A percentile compares a stretch with the other conserved stretches of the same genome.
These are phyloP conservation scores for Calonectria multiphialidica DNA, from an alignment of 2,329 filamentous ascomycete genomes.

Conservation along the genomic window DNA sequence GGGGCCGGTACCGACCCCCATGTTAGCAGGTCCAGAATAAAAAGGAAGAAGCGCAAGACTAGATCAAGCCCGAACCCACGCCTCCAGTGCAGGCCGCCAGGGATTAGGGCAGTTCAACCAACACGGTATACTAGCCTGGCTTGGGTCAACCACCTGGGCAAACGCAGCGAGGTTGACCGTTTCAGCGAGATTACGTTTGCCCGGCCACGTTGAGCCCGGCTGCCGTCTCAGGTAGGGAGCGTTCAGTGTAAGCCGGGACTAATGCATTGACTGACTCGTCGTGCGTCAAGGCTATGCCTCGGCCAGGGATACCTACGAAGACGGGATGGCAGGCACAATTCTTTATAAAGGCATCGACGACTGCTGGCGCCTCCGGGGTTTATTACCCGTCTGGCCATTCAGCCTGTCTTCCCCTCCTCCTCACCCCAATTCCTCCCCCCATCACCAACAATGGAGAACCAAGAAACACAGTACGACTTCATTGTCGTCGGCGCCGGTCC, in stretches of 20 bases:
- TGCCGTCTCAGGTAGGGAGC: conserved; percentile 14
- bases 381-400: neutral
- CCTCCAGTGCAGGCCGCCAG: neutral
- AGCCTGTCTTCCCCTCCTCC: neutral
- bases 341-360: conserved; percentile 5
- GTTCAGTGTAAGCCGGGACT: conserved; percentile 10
- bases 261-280: conserved; percentile 20
- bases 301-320: neutral
- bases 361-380: neutral
- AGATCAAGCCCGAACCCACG: neutral
- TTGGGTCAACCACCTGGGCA: neutral
- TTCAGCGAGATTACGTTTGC: conserved; percentile 8
- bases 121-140: neutral
- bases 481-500: conserved; percentile 33
- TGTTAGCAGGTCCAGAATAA: neutral
- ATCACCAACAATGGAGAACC: neutral
- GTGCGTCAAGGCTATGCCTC: neutral
- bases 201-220: neutral
- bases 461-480: conserved; percentile 28
- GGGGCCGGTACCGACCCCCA: neutral
- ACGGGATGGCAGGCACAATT: neutral
- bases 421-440: neutral
- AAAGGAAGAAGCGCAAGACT: neutral
- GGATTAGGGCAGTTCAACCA: neutral
- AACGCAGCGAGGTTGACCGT: neutral